Evolutionary conservation across 176 grass and related monocot genomes (phyloP).

Genomic region (Tuctoria greenei): DNA sequence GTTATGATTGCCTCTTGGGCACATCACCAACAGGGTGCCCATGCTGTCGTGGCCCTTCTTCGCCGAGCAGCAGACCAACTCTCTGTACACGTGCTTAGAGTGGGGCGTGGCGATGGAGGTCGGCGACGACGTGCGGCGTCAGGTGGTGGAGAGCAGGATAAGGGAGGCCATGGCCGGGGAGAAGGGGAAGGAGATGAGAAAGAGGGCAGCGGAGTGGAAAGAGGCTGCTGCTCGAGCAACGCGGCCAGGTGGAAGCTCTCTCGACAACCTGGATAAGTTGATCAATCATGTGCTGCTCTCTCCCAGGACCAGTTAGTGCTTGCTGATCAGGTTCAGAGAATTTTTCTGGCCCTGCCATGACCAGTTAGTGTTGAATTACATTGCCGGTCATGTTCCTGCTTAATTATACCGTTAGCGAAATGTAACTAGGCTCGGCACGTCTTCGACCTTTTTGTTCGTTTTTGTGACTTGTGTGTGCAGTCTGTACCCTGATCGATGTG

Average conservation of each 20-base stretch:
- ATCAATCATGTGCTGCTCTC: background rate
- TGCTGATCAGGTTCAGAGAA: background rate
- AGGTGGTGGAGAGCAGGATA: slow-evolving; percentile 4
- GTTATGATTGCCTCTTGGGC: too few species aligned
- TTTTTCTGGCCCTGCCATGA: background rate
- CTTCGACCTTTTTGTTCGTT: too few species aligned
- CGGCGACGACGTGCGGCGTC: slow-evolving; percentile 14
- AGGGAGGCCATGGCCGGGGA: slow-evolving; percentile 36
- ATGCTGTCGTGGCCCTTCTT: slow-evolving; percentile 56
- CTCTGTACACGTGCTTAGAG: background rate
- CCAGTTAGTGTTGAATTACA: too few species aligned
- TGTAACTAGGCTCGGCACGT: too few species aligned
- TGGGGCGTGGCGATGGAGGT: slow-evolving; percentile 45
- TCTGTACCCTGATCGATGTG: too few species aligned
- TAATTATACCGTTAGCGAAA: too few species aligned
- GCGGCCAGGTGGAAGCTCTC: background rate
- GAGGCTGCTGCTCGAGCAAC: background rate
- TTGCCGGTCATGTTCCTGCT: too few species aligned
- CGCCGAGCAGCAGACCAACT: slow-evolving; percentile 49
- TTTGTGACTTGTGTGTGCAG: too few species aligned
- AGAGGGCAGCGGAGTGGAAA: slow-evolving; percentile 17
- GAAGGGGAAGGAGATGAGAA: slow-evolving; percentile 32
- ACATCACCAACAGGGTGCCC: too few species aligned
- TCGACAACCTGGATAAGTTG: background rate
- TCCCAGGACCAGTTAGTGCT: background rate